Evolutionary conservation across 192 early-diverging fungal species (phyloP).

Genomic region (Coemansia sp.): DNA sequence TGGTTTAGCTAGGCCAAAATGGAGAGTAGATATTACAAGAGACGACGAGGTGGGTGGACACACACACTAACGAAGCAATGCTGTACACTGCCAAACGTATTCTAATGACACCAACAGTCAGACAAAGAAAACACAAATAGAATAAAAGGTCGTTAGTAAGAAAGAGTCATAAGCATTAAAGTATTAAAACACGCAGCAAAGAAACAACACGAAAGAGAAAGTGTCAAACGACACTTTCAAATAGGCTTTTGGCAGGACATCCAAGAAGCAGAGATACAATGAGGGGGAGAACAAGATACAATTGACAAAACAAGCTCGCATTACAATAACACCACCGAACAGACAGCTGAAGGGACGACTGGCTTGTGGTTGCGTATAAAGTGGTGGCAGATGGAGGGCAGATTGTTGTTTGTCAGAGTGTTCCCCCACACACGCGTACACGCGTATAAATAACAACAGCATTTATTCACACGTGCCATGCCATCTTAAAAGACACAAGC

Average conservation of each 20-base stretch:
- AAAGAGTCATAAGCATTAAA: slow-evolving; percentile 3
- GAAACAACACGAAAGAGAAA: slow-evolving; percentile 5
- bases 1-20: neutral
- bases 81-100: neutral
- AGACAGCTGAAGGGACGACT: neutral
- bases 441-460: neutral
- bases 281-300: neutral
- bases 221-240: neutral
- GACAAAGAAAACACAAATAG: slow-evolving; percentile 15
- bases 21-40: neutral
- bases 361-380: neutral
- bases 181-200: slow-evolving; percentile 1
- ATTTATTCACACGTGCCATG: neutral
- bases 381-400: neutral
- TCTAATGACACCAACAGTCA: slow-evolving; percentile 9
- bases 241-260: neutral
- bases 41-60: neutral
- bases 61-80: slow-evolving; percentile 5
- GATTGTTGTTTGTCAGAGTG: neutral
- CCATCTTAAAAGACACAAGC: neutral
- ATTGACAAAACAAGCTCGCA: neutral
- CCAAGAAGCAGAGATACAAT: neutral
- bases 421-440: neutral
- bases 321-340: neutral
- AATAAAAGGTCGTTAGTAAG: neutral